Conservation (phyloP, 106 monocot species). For the Dendrobium officinale region DNA sequence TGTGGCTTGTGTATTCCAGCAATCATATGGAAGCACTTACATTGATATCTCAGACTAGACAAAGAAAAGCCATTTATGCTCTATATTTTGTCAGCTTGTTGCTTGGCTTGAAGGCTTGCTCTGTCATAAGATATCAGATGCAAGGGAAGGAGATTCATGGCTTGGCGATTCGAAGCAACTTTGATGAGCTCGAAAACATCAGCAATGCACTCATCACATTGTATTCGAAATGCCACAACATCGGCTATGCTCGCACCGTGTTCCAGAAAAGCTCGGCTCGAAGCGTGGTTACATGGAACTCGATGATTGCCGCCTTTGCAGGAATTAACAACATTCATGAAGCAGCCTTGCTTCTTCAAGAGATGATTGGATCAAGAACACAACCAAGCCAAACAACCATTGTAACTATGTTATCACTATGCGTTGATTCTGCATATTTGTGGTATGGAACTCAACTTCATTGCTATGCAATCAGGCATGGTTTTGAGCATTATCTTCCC, state of each 20-base stretch:
- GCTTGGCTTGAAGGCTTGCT: slow-evolving; percentile 41
- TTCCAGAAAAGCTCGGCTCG: slow-evolving; percentile 15
- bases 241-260: slow-evolving; percentile 15
- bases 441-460: slow-evolving; percentile 48
- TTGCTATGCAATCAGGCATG: slow-evolving; percentile 31
- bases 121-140: slow-evolving; percentile 14
- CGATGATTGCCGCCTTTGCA: slow-evolving; percentile 33
- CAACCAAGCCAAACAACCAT: slow-evolving; percentile 39
- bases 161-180: slow-evolving; percentile 13
- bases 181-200: slow-evolving; percentile 20
- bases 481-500: slow-evolving; percentile 10
- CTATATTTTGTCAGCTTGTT: slow-evolving; percentile 35
- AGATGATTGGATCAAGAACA: slow-evolving; percentile 17
- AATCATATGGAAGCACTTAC: slow-evolving; percentile 18
- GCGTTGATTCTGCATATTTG: slow-evolving; percentile 30
- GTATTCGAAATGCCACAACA: slow-evolving; percentile 42
- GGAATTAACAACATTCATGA: slow-evolving; percentile 13
- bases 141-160: slow-evolving; percentile 55
- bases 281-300: slow-evolving; percentile 46
- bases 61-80: neutral
- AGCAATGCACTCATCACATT: slow-evolving; percentile 49
- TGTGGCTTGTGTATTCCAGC: slow-evolving; percentile 28
- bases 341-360: slow-evolving; percentile 25
- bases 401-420: slow-evolving; percentile 32
- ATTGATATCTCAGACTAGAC: slow-evolving; percentile 40